These are phyloP conservation scores for Chaetomium sp. DNA, from an alignment of 2,329 filamentous ascomycete genomes.

Conservation along the genomic window DNA sequence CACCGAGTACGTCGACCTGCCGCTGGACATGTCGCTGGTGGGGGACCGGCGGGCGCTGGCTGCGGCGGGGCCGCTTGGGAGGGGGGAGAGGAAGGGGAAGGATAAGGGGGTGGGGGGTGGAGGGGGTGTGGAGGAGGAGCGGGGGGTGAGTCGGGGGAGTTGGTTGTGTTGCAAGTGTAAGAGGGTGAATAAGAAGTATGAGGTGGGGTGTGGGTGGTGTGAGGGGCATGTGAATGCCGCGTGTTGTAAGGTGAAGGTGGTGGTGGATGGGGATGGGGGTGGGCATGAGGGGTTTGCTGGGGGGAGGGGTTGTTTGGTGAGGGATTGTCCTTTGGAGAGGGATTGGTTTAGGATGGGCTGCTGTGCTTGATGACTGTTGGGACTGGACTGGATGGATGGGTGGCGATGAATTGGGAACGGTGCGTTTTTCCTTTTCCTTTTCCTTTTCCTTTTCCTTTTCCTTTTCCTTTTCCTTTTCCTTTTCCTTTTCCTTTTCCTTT, in stretches of 20 bases:
- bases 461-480: background rate
- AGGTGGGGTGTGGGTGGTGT: background rate
- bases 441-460: no score
- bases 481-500: no score
- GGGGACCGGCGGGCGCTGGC: background rate
- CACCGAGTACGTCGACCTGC: background rate
- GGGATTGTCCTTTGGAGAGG: background rate
- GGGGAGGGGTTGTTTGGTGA: background rate
- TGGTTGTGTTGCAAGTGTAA: background rate
- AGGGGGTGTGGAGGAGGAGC: background rate
- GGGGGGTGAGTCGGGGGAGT: background rate
- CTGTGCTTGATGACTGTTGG: background rate
- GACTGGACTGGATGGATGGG: no score
- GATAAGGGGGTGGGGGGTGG: background rate
- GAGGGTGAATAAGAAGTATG: background rate
- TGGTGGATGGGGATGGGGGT: no score
- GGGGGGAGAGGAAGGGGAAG: background rate
- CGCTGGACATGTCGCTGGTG: background rate
- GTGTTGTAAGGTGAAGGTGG: background rate
- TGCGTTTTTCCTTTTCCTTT: no score
- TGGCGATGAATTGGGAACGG: background rate
- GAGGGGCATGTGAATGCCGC: background rate
- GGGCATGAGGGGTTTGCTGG: background rate
- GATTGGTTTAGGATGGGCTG: background rate
- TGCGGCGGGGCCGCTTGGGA: background rate